Evolutionary conservation across 768 basidiomycete genomes (phyloP), one percentile per base, ranked within the genome.

Genomic region (Termitomyces sp.): DNA sequence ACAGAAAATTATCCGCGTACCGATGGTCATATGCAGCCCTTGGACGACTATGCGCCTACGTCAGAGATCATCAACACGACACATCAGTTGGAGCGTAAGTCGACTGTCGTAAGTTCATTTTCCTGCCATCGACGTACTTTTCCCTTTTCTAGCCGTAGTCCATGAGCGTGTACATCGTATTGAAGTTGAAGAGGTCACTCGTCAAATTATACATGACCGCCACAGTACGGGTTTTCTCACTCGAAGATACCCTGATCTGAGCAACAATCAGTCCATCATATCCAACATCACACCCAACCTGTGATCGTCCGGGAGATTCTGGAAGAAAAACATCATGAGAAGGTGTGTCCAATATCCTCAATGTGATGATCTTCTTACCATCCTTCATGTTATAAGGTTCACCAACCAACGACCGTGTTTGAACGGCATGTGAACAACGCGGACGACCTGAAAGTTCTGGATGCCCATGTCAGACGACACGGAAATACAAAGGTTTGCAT

Each of bases 221-320:
- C 73, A 74, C 45, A 64, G 71, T 72, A 57, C 41, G 71, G 11
- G 7, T 6, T 6, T 23, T 2, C 11, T 33, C 16, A 12, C n/a
- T 33, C 16, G 11, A 29, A 42, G 20, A 13, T 12, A 23, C 1
- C 20, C 9, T 23, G n/a, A n/a, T 25, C 35, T 35, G 10, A 48
- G 1, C 16, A 12, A 11, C 16, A n/a, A 48, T 16, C 10, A 73
- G 73, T 71, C 33, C 73, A 75, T 56, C 72, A 72, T 35, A 60
- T 75, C 12, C 72, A 73, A 50, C 69, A 75, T 46, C 72, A 75
- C 58, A 68, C 65, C 1, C 70, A 73, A 41, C 73, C 72, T 3
- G 61, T 73, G 10, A 52, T 63, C 4, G 64, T 67, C 1, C 55
- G 58, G 0, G 68, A 70, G 36, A 57, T 62, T 18, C 40, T 65